Evolutionary conservation across 495 filamentous ascomycete species (phyloP).

Genomic region (Xylaria curta): DNA sequence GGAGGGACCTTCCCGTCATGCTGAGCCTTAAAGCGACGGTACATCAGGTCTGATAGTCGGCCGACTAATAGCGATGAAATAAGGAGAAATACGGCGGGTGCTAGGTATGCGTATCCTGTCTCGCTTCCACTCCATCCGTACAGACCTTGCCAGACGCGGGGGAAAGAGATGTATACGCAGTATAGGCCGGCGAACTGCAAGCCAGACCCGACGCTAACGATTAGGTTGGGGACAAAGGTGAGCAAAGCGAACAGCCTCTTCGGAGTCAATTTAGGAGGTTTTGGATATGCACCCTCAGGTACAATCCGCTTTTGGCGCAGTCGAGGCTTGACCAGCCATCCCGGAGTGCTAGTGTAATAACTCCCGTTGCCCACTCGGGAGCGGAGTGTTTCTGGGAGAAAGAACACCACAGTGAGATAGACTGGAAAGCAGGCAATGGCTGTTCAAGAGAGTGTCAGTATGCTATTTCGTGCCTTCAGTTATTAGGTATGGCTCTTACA

Average conservation of each 20-base stretch:
- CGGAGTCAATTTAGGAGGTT: constrained; percentile 38
- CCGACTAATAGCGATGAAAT: constrained; percentile 39
- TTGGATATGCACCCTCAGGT: constrained; percentile 30
- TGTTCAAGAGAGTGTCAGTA: constrained; percentile 12
- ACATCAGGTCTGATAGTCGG: constrained; percentile 36
- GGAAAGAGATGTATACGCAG: constrained; percentile 38
- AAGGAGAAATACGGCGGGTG: constrained; percentile 38
- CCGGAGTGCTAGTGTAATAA: constrained; percentile 8
- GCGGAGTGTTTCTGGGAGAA: constrained; percentile 43
- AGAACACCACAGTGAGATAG: constrained; percentile 38
- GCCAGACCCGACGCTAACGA: constrained; percentile 36
- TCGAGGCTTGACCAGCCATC: constrained; percentile 27
- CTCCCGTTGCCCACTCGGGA: constrained; percentile 40
- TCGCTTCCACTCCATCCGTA: constrained; percentile 39
- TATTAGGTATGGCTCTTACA: constrained; percentile 20
- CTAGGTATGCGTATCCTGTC: constrained; percentile 40
- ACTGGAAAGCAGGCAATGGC: constrained; percentile 34
- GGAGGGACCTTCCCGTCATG: constrained; percentile 18
- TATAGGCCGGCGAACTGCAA: constrained; percentile 40
- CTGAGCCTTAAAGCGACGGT: constrained; percentile 21
- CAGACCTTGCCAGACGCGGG: constrained; percentile 31
- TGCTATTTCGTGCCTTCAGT: neutral
- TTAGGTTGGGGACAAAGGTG: constrained; percentile 33
- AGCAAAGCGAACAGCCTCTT: constrained; percentile 33
- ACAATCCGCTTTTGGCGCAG: constrained; percentile 21